Conservation (phyloP, 2,329 filamentous ascomycete genomes). For the Stenocarpella maydis region DNA sequence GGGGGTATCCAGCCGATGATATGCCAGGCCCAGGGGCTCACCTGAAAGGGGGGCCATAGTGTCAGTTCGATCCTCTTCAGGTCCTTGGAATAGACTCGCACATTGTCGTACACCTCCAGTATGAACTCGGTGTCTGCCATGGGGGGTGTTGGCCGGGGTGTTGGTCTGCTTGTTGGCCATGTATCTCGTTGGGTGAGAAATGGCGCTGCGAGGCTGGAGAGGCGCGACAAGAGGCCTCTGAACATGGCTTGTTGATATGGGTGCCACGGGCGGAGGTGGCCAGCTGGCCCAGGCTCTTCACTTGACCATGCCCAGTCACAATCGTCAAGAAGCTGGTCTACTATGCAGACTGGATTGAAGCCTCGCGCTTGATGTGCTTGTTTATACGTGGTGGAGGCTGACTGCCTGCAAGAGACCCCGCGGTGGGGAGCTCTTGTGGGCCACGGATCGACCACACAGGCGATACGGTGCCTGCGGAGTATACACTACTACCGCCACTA, state of each 20-base stretch:
- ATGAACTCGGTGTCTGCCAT: constrained; percentile 44
- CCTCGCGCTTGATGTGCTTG: neutral
- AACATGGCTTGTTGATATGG: neutral
- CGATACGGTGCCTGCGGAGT: too few species aligned
- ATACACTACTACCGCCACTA: too few species aligned
- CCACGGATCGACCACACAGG: neutral
- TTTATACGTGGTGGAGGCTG: neutral
- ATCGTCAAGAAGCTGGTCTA: neutral
- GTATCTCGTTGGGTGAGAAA: neutral
- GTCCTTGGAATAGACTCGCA: constrained; percentile 55
- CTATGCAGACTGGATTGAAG: neutral
- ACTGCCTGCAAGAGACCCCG: neutral
- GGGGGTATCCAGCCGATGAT: neutral
- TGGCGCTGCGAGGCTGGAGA: neutral
- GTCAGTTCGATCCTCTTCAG: constrained; percentile 55
- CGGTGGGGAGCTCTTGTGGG: neutral
- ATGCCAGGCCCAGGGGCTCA: constrained; percentile 40
- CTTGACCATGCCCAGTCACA: neutral
- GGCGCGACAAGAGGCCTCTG: neutral
- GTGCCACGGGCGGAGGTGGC: neutral
- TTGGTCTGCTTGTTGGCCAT: neutral
- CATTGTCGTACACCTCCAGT: constrained; percentile 45
- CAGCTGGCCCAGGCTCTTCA: neutral
- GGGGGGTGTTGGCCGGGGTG: neutral
- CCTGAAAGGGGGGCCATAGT: constrained; percentile 60